These are phyloP conservation scores for Pyrus hybrid DNA, from an alignment of 331 rosid species.

Conservation along the genomic window DNA sequence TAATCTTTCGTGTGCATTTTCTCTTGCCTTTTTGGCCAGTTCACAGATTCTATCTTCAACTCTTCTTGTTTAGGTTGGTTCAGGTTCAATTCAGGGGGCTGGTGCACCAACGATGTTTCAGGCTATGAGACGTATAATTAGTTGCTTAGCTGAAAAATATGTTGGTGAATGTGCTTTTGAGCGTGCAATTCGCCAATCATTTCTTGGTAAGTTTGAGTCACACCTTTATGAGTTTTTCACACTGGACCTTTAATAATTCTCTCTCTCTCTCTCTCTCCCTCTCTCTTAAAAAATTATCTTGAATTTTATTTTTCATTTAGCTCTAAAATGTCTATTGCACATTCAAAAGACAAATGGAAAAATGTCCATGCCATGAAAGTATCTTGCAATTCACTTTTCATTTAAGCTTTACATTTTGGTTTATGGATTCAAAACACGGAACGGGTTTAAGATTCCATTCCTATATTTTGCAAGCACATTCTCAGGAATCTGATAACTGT, in stretches of 20 bases:
- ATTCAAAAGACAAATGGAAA: too few relatives aligned
- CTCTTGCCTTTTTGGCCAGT: not conserved
- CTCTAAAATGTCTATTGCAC: too few relatives aligned
- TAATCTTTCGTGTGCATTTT: not conserved
- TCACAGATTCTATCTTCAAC: slow-evolving; percentile 19
- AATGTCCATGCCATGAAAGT: too few relatives aligned
- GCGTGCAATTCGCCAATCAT: slow-evolving; percentile 83
- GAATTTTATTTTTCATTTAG: not conserved
- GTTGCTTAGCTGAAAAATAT: slow-evolving; percentile 40
- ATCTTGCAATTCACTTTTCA: too few relatives aligned
- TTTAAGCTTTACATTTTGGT: too few relatives aligned
- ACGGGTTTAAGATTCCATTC: not conserved
- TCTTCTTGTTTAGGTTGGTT: slow-evolving; percentile 73
- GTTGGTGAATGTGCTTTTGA: slow-evolving; percentile 77
- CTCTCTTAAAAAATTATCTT: not conserved
- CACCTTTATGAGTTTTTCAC: not conserved
- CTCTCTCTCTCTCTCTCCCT: too few relatives aligned
- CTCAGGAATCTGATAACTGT: not conserved
- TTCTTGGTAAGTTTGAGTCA: slow-evolving; percentile 59
- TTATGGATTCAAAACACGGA: not conserved
- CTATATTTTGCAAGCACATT: not conserved
- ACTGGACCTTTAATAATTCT: not conserved
- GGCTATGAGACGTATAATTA: slow-evolving; percentile 83
- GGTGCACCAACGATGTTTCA: slow-evolving; percentile 99
- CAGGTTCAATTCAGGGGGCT: slow-evolving; percentile 96